Conservation (phyloP, 495 filamentous ascomycete genomes). For the Mytilinidion resinicola region DNA sequence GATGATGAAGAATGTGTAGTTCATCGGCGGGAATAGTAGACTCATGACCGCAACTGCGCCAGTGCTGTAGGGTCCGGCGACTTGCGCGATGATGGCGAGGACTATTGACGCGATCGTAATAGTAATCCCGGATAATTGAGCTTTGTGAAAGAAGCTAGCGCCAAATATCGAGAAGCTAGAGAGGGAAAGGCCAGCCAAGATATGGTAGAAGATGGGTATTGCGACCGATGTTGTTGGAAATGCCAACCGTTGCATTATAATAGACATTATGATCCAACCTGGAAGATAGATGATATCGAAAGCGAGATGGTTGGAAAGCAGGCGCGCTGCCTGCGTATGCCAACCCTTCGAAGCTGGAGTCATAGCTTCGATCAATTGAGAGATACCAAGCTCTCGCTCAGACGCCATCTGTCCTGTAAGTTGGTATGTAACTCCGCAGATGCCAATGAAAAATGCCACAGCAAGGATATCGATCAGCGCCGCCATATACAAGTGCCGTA, state of each 20-base stretch:
- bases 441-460: conserved; percentile 64
- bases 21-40: conserved; percentile 37
- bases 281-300: conserved; percentile 45
- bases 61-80: conserved; percentile 34
- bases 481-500: conserved; percentile 61
- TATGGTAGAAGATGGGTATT: conserved; percentile 39
- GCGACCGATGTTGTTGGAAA: conserved; percentile 37
- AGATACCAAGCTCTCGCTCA: conserved; percentile 39
- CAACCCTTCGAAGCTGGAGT: conserved; percentile 35
- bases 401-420: conserved; percentile 39
- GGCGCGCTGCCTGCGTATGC: conserved; percentile 35
- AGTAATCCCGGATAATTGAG: conserved; percentile 44
- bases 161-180: conserved; percentile 40
- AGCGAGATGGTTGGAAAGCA: conserved; percentile 35
- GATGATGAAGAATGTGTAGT: conserved; percentile 38
- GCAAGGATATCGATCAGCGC: conserved; percentile 61
- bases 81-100: conserved; percentile 40
- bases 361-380: conserved; percentile 41
- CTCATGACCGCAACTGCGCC: conserved; percentile 29
- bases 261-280: conserved; percentile 38
- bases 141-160: conserved; percentile 43
- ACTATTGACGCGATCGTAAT: conserved; percentile 38
- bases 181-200: conserved; percentile 38
- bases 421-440: conserved; percentile 70
- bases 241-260: conserved; percentile 36